These are phyloP conservation scores for Centella asiatica DNA, from an alignment of 129 eudicot genomes.

Conservation along the genomic window DNA sequence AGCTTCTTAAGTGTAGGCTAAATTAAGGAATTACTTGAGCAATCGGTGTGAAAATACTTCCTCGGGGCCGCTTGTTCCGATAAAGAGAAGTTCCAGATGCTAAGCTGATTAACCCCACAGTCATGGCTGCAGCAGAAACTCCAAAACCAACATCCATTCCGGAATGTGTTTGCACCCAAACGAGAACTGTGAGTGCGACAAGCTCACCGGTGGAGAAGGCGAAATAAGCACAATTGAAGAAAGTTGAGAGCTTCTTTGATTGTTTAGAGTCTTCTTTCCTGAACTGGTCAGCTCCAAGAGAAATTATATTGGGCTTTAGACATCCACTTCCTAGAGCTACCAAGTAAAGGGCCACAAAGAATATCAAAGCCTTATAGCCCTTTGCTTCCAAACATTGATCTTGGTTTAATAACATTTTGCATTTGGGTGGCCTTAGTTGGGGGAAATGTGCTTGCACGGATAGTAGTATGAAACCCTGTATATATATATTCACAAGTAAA, in stretches of 20 bases:
- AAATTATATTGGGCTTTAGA: slow-evolving; percentile 84
- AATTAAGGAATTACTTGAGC: slow-evolving; percentile 69
- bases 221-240: slow-evolving; percentile 75
- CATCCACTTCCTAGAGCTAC: slow-evolving; percentile 98
- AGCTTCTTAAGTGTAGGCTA: too few species aligned
- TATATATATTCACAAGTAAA: neutral
- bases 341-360: slow-evolving; percentile 67
- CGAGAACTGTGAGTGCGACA: slow-evolving; percentile 60
- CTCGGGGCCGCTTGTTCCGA: slow-evolving; percentile 48
- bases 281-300: slow-evolving; percentile 77
- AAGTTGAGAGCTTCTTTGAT: slow-evolving; percentile 60
- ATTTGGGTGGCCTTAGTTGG: slow-evolving; percentile 65
- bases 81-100: slow-evolving; percentile 51
- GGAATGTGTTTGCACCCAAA: slow-evolving; percentile 78
- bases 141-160: slow-evolving; percentile 86
- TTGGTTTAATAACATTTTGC: slow-evolving; percentile 35
- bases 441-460: slow-evolving; percentile 83
- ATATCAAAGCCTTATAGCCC: slow-evolving; percentile 55
- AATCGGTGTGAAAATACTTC: slow-evolving; percentile 75
- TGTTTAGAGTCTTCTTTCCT: slow-evolving; percentile 27
- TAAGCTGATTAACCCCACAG: slow-evolving; percentile 55
- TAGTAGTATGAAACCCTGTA: slow-evolving; percentile 79
- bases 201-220: slow-evolving; percentile 77
- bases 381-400: slow-evolving; percentile 51
- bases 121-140: slow-evolving; percentile 78